phyloP scores from a whole-genome alignment of 768 basidiomycete genomes.

The Gymnopilus dilepis region DNA sequence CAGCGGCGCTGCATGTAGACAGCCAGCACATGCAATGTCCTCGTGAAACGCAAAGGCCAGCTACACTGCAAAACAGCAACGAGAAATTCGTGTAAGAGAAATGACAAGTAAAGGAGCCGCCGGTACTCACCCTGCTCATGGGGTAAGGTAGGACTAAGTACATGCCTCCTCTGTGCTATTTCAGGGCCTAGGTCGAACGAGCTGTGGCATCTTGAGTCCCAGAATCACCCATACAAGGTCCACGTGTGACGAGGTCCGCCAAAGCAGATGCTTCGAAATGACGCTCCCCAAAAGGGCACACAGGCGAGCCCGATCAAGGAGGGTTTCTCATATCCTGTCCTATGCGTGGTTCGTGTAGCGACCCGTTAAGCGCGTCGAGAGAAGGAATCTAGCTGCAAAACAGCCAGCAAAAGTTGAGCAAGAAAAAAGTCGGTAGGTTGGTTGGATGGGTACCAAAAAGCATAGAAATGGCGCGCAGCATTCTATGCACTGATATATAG shows the following conservation, averaged over 20 bases:
- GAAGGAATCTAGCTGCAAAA: neutral
- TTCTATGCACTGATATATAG: neutral
- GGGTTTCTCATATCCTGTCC: neutral
- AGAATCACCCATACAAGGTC: neutral
- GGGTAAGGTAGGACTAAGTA: neutral
- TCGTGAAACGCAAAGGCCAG: neutral
- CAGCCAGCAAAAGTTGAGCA: neutral
- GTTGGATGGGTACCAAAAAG: neutral
- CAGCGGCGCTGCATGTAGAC: neutral
- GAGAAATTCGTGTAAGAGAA: neutral
- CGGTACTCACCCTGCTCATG: neutral
- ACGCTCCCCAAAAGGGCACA: neutral
- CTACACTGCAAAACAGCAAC: neutral
- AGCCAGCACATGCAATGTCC: neutral
- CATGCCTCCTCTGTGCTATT: neutral
- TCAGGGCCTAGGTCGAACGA: neutral
- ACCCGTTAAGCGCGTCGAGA: neutral
- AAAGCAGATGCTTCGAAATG: neutral
- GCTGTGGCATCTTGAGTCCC: neutral
- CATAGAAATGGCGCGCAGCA: neutral
- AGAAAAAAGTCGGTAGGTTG: neutral
- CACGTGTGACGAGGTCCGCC: neutral
- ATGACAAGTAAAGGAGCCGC: neutral
- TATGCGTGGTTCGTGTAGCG: neutral
- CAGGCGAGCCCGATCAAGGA: neutral